Evolutionary conservation across 257 asterid genomes (phyloP), one percentile per base, ranked within the genome.

Genomic region (Solanum ossicruentum): DNA sequence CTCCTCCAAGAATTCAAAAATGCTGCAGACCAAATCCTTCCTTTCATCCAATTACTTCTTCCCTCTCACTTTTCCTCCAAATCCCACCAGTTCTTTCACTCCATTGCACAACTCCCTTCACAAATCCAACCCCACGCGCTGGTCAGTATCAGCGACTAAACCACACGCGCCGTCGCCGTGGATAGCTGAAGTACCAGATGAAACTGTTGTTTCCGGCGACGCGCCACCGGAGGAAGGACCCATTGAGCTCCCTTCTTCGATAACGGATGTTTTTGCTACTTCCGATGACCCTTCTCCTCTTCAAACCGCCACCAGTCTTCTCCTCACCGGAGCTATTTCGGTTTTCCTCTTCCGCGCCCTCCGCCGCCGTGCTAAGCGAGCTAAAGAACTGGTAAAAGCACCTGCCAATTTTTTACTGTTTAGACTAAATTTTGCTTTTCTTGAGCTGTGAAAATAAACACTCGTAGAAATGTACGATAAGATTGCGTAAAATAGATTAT

Each of bases 281-380:
- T 43, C 89, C n/a, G 92, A 92, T 69, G 88, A 92, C 10, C 97
- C 95, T 63, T 88, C 92, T 11, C 86, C 91, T 39, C 93, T 95
- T 77, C 99, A 94, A 82, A 90, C 94, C 12, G 95, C 99, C 84
- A 92, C 98, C 80, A 92, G 98, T 90, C 89, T 94, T 72, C 93
- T 94, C 81, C 98, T 96, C 92, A 96, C 99, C 56, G 98, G 97
- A 8, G 93, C 98, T 88, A 88, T 94, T 60, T 63, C 94, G 39
- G 88, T 94, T 45, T 93, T 94, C 41, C 97, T 96, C 92, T 96
- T 96, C 87, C 94, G 98, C 84, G 86, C 98, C 60, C 89, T 96
- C 89, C 94, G 98, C 86, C 96, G 97, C 88, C 97, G 99, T 4
- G 98, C 96, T 52, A 91, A 92, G 87, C 97, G 97, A 17, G 95